Conservation (phyloP, 768 basidiomycete genomes). For the Serendipita vermifera region DNA sequence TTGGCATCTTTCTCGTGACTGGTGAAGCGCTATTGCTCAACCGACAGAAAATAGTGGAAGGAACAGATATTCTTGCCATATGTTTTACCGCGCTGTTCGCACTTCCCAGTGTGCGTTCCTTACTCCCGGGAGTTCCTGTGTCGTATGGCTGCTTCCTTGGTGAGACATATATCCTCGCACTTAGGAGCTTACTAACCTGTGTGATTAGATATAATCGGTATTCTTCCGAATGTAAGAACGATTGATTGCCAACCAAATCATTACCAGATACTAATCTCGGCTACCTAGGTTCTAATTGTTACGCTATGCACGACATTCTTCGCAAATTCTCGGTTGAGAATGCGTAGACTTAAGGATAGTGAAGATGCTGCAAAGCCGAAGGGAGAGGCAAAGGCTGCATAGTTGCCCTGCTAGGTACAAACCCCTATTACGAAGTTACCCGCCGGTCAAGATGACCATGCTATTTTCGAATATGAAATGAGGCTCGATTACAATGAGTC, state of each 20-base stretch:
- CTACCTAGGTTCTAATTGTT: no score
- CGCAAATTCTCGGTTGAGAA: neutral
- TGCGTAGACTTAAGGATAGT: neutral
- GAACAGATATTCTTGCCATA: neutral
- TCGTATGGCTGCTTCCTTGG: neutral
- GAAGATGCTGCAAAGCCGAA: no score
- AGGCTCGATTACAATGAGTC: no score
- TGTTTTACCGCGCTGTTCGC: constrained; percentile 7
- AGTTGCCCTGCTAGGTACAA: no score
- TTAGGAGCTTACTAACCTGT: no score
- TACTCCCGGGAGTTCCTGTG: neutral
- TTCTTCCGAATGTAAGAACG: neutral
- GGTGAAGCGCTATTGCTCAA: neutral
- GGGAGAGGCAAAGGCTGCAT: no score
- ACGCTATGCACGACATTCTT: neutral
- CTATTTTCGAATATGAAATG: no score
- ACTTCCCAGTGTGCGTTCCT: neutral
- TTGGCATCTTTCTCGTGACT: neutral
- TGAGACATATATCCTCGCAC: no score
- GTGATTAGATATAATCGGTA: constrained; percentile 4
- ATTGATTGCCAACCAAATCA: neutral
- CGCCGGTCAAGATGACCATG: no score
- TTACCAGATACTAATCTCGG: neutral
- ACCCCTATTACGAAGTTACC: no score
- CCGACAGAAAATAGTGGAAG: neutral